phyloP scores from a whole-genome alignment of 345 rosid species.

The Eucalyptus brandiana region DNA sequence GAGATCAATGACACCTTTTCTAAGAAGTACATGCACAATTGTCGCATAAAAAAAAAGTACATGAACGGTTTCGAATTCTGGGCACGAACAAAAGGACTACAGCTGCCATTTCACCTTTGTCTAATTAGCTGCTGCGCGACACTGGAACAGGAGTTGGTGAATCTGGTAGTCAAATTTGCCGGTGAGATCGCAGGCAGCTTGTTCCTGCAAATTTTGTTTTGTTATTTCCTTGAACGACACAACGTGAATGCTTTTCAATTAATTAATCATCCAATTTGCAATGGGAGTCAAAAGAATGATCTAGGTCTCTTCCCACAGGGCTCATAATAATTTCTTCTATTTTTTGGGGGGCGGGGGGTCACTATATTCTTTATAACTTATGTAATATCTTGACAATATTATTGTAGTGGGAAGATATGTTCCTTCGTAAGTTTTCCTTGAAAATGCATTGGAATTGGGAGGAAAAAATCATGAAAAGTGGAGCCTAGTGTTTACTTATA shows the following conservation, averaged over 20 bases:
- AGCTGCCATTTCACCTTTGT: not conserved
- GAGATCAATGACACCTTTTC: not conserved
- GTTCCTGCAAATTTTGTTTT: not conserved
- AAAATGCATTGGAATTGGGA: not conserved
- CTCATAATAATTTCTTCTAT: not conserved
- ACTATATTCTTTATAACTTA: not conserved
- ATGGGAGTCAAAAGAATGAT: not conserved
- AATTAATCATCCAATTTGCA: not conserved
- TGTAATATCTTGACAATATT: not conserved
- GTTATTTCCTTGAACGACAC: not conserved
- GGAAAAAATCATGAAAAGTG: not conserved
- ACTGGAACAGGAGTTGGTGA: not conserved
- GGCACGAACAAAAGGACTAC: not conserved
- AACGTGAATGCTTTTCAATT: not conserved
- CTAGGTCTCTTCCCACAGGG: not conserved
- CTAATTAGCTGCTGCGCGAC: not conserved
- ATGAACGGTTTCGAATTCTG: not conserved
- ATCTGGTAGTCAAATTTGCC: not conserved
- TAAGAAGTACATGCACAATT: not conserved
- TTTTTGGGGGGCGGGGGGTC: no score
- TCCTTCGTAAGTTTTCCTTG: not conserved
- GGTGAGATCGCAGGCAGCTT: not conserved
- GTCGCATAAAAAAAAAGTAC: not conserved
- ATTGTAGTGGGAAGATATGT: not conserved
- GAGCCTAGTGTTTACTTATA: not conserved